These are phyloP conservation scores for Juglanconis oblonga DNA, from an alignment of 2,329 filamentous ascomycete genomes.

Conservation along the genomic window DNA sequence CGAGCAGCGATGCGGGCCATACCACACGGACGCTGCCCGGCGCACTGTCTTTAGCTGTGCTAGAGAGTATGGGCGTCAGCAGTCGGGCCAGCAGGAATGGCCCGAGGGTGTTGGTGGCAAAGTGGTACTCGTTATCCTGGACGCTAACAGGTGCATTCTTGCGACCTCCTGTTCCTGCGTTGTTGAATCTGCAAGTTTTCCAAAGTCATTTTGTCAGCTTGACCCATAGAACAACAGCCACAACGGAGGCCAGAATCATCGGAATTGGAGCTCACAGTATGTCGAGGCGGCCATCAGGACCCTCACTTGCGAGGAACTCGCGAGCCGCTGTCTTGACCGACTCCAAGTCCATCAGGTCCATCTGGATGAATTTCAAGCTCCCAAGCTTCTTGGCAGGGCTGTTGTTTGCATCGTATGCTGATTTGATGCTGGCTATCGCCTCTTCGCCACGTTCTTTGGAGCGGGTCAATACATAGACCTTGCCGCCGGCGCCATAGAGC, in stretches of 20 bases:
- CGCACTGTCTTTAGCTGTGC: constrained; percentile 3
- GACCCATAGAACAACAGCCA: too few relatives aligned
- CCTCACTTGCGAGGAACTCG: constrained; percentile 17
- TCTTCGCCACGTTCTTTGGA: constrained; percentile 21
- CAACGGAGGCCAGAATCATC: too few relatives aligned
- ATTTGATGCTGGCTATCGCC: constrained; percentile 20
- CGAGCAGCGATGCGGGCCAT: constrained; percentile 22
- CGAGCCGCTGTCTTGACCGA: constrained; percentile 17
- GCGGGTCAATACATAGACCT: constrained; percentile 48
- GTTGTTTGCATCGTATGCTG: constrained; percentile 5
- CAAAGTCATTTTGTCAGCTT: too few relatives aligned
- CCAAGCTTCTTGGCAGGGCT: constrained; percentile 1
- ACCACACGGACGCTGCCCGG: constrained; percentile 21
- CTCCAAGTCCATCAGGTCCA: constrained; percentile 21
- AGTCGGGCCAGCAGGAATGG: constrained; percentile 20
- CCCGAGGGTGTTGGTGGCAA: constrained; percentile 22
- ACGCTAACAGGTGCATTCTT: constrained; percentile 17
- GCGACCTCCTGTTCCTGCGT: constrained; percentile 21
- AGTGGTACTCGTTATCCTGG: constrained; percentile 23
- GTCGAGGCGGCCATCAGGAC: constrained; percentile 17
- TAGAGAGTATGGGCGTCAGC: background rate
- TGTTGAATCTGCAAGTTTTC: constrained; percentile 19
- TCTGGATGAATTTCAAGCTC: constrained; percentile 19
- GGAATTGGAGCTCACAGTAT: constrained; percentile 2
- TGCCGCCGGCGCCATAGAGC: constrained; percentile 47